Conservation (phyloP, 805 yeast species). For the Ogataea methylovora region DNA sequence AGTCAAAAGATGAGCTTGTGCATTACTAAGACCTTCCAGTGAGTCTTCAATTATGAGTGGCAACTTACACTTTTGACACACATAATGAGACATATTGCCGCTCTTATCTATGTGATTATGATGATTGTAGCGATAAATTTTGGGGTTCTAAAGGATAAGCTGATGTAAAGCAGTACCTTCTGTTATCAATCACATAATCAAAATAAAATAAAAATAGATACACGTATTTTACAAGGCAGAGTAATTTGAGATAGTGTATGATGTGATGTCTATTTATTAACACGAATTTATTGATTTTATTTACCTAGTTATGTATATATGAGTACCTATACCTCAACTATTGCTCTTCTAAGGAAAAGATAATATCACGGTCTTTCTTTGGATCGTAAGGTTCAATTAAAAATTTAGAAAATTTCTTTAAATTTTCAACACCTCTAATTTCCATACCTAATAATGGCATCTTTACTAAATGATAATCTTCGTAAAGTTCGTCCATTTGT, state of each 20-base stretch:
- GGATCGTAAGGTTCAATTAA: constrained; percentile 75
- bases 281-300: too few species aligned
- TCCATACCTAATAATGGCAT: constrained; percentile 94
- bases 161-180: too few species aligned
- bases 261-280: too few species aligned
- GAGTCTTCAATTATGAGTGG: constrained; percentile 53
- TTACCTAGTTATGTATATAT: too few species aligned
- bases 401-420: constrained; percentile 77
- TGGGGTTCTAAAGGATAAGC: too few species aligned
- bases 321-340: too few species aligned
- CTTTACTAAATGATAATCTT: constrained; percentile 92
- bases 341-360: constrained; percentile 47
- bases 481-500: constrained; percentile 93
- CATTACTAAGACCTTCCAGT: constrained; percentile 40
- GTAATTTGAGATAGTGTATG: too few species aligned
- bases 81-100: constrained; percentile 18
- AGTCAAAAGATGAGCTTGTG: constrained; percentile 48
- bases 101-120: not conserved
- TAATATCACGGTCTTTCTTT: constrained; percentile 42
- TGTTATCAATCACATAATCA: too few species aligned
- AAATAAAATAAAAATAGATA: too few species aligned
- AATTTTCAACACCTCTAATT: constrained; percentile 85
- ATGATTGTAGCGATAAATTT: too few species aligned
- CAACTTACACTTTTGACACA: constrained; percentile 57
- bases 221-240: too few species aligned